Conservation (phyloP, 441 rosid species). For the Corymbia calophylla region DNA sequence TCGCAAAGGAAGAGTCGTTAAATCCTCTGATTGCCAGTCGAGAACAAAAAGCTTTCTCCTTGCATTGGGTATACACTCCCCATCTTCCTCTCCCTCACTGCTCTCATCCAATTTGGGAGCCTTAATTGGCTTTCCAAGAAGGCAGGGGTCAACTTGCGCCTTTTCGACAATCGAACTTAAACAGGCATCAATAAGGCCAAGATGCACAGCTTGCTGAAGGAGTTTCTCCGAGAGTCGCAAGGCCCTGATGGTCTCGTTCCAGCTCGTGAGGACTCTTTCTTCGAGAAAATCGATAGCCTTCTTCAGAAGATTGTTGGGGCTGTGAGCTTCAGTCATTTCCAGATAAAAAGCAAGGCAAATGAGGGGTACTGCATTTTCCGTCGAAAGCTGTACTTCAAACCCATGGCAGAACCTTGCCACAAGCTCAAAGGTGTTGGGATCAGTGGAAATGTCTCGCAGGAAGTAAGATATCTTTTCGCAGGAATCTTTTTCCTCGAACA, state of each 20-base stretch:
- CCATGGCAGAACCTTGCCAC: constrained; percentile 76
- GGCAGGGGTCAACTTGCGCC: constrained; percentile 36
- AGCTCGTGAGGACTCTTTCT: constrained; percentile 46
- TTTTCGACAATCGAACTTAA: constrained; percentile 47
- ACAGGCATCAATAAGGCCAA: constrained; percentile 53
- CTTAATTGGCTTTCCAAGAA: constrained; percentile 41
- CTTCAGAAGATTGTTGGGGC: constrained; percentile 46
- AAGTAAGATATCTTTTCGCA: constrained; percentile 21
- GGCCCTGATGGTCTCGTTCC: constrained; percentile 69
- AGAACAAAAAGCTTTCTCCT: constrained; percentile 50
- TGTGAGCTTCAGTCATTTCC: constrained; percentile 62
- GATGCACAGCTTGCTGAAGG: constrained; percentile 22
- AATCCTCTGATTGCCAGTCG: constrained; percentile 57
- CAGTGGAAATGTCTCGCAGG: constrained; percentile 46
- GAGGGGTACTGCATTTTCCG: constrained; percentile 58
- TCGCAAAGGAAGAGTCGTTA: constrained; percentile 44
- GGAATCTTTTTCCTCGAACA: constrained; percentile 26
- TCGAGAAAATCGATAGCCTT: constrained; percentile 36
- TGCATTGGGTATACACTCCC: constrained; percentile 42
- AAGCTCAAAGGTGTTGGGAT: constrained; percentile 38
- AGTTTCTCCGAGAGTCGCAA: constrained; percentile 21
- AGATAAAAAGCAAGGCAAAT: constrained; percentile 47
- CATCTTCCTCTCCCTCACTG: constrained; percentile 16
- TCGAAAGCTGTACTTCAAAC: constrained; percentile 31
- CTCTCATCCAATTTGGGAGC: not conserved